phyloP scores from a whole-genome alignment of 768 basidiomycete species.

The Mycena sanguinolenta region DNA sequence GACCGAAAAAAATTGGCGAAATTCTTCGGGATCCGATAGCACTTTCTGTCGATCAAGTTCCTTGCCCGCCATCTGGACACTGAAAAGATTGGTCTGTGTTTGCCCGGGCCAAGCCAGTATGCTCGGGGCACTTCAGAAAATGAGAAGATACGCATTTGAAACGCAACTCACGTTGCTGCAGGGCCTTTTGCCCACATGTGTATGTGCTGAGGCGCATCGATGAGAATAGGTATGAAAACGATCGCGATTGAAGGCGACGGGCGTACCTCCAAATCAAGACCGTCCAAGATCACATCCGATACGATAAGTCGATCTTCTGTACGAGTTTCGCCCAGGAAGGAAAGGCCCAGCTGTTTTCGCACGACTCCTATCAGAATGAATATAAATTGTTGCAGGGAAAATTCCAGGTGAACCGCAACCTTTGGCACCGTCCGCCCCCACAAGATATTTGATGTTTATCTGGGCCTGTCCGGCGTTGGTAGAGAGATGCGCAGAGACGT shows the following conservation, averaged over 20 bases:
- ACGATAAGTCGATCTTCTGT: not conserved
- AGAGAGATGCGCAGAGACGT: not conserved
- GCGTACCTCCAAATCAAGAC: not conserved
- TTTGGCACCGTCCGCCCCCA: not conserved
- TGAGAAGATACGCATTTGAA: not conserved
- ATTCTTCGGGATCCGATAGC: not conserved
- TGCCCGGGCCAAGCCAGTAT: not conserved
- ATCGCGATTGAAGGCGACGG: too few relatives aligned
- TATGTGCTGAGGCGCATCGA: not conserved
- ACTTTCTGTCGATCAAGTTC: not conserved
- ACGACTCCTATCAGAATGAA: not conserved
- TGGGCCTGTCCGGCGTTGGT: too few relatives aligned
- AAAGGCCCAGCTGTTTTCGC: not conserved
- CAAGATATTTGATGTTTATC: not conserved
- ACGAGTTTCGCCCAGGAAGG: not conserved
- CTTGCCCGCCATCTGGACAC: not conserved
- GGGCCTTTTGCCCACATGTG: not conserved
- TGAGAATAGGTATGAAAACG: not conserved
- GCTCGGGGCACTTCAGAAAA: not conserved
- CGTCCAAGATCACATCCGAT: not conserved
- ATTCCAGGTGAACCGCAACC: not conserved
- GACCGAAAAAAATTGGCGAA: not conserved
- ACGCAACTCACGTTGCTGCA: not conserved
- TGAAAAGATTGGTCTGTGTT: not conserved
- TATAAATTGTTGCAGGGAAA: not conserved